A percentile compares a stretch with the other conserved stretches of the same genome.
Conservation (phyloP, 352 stramenopile genomes). For the Elongisporangium prolatum region DNA sequence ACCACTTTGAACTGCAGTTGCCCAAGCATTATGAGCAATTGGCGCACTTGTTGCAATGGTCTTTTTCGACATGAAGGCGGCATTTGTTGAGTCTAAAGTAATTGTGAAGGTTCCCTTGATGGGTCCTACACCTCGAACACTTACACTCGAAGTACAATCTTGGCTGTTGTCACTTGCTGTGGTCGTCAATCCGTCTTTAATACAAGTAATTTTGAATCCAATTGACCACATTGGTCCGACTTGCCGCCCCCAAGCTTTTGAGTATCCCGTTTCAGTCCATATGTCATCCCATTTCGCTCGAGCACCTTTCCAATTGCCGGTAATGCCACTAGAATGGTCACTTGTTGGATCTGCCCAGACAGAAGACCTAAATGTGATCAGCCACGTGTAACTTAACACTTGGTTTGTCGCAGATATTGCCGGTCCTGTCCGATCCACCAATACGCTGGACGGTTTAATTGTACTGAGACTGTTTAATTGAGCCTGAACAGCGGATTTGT, state of each 20-base stretch:
- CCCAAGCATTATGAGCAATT: conserved; percentile 93
- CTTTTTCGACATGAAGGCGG: conserved; percentile 67
- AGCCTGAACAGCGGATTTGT: conserved; percentile 75
- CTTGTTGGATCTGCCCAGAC: conserved; percentile 90
- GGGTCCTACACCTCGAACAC: conserved; percentile 56
- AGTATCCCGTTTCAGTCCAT: conserved; percentile 91
- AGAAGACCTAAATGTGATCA: conserved; percentile 93
- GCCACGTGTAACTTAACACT: conserved; percentile 87
- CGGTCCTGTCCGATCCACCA: conserved; percentile 64
- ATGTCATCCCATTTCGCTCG: conserved; percentile 80
- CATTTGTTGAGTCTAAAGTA: conserved; percentile 74
- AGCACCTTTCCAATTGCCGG: conserved; percentile 91
- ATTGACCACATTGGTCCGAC: conserved; percentile 81
- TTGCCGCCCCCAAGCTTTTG: conserved; percentile 95
- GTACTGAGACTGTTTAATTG: conserved; percentile 91
- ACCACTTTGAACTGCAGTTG: conserved; percentile 83
- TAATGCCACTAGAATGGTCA: conserved; percentile 71
- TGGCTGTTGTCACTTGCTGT: conserved; percentile 54
- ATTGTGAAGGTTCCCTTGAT: conserved; percentile 91
- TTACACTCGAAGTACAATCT: conserved; percentile 24
- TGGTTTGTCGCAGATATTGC: conserved; percentile 39
- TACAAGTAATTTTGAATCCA: conserved; percentile 37
- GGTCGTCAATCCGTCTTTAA: conserved; percentile 61
- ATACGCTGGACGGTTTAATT: conserved; percentile 90
- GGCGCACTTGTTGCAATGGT: conserved; percentile 50